Base-by-base conservation (phyloP, 345 rosid genomes). In the Chamaenerion angustifolium region DNA sequence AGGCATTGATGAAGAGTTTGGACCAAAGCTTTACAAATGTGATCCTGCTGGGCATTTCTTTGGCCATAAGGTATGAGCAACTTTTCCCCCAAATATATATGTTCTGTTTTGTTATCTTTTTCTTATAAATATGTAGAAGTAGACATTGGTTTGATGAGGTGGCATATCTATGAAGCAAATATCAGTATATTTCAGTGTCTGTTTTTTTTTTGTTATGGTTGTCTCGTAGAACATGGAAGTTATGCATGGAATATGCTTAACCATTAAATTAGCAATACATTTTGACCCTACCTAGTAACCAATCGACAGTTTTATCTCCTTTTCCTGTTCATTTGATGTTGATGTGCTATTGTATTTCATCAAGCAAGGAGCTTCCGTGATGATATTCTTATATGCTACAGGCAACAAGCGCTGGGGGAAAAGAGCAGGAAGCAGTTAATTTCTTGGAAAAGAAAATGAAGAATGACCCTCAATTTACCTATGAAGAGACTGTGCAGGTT, bases 371-470 rank as follows among this genome's bases (percentile, higher is more conserved):
- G 19, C 23, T 12, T 48, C 23, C n/a, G 17, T 16, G 10, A 43
- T 42, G 37, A 15, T 31, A 31, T 40, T 46, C 1, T 37, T 12
- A 42, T 60, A 14, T 57, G 31, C 37, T 77, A 42, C 76, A 93
- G 96, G 99, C 96, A 46, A 93, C 99, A 18, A 88, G 99, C 61
- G 96, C 95, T 63, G 99, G 99, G 57, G 71, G 80, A 53, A 93
- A 88, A 68, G 99, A 93, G 59, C 99, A 93, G 68, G 99, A 93
- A 71, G 96, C 99, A 27, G 80, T 93, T 63, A 93, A 85, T 71
- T 93, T 93, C 76, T 65, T 93, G 80, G 99, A 93, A 68, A 93
- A 92, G 82, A 92, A 92, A 68, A 84, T 92, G 98, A 92, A 87
- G 74, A 89, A 80, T 65, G 89, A 87, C 56, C 96, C 93, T 43